Evolutionary conservation across 1,284 basidiomycete species (phyloP), one percentile per base, ranked within the genome.

Genomic region (Ustilago trichophora): DNA sequence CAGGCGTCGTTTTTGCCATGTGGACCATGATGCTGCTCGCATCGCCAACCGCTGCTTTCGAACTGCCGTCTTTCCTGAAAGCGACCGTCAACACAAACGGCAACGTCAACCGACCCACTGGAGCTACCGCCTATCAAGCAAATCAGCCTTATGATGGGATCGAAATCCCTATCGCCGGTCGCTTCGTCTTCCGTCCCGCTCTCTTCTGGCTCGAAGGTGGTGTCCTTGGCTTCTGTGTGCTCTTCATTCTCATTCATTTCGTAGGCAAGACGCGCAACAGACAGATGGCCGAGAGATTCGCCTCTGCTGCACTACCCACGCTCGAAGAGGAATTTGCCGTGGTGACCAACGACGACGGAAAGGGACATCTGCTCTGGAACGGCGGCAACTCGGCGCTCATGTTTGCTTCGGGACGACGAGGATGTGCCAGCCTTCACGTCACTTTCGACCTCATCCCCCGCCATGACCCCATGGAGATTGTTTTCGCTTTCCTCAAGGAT

Each of bases 351-450:
- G 67, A 72, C 25, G 75, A 75, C 21, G 52, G 55, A 22, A 55
- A 62, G 22, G 36, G 50, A 2, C 57, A 52, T 7, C 25, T 51
- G 24, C 67, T 80, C 11, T 81, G 79, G 79, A 80, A 81, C 47
- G 79, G 78, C 11, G 75, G 68, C 7, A 65, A 59, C 25, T 50
- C 72, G 26, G 79, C 78, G 6, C 41, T 76, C 21, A 65, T 80
- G 49, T 81, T 76, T 37, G 78, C 78, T 16, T 73, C 67, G 3
- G 79, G 79, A 13, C 72, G 79, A 27, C 53, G 78, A 8, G 73
- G 75, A 12, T 74, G 79, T 16, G 50, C 65, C 3, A 59, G 68
- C 40, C 35, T 79, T 13, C 74, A 79, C 22, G 73, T 77, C 13
- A 50, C 55, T 8, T 66, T 81, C 27, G 45, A 53, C 16, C 53